Evolutionary conservation across 257 asterid genomes (phyloP), one percentile per base, ranked within the genome.

Genomic region (Salvia hispanica): DNA sequence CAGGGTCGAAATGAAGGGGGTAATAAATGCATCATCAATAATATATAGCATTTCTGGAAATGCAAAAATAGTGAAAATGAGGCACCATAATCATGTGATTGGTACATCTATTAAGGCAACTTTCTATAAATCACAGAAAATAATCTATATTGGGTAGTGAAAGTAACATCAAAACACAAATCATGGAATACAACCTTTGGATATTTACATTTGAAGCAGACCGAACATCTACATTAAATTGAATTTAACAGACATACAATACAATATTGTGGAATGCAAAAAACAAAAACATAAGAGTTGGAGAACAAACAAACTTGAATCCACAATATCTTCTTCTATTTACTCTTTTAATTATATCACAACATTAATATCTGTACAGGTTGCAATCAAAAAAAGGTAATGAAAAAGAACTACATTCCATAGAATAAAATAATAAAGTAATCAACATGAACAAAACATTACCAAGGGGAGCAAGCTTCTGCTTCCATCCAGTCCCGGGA

Each of bases 401-500:
- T 40, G 21, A 36, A 28, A 40, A 18, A 66, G 47, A 13, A 39
- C 25, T 46, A 54, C 15, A 33, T 28, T 65, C 4, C 8, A 33
- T 7, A 28, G 28, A 66, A 25, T 42, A 3, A 0, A 54, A 11
- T 50, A 65, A 53, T 5, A 7, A 0, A 1, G 0, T 10, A 59
- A 74, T 48, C 4, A 40, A 72, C n/a, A 36, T 6, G 56, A 55
- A 16, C 3, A 58, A 67, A 59, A 51, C 15, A 74, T 65, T 74
- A 91, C 99, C 99, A 72, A 94, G 95, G 43, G 95, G 90, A 53
- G 99, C 97, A 48, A 94, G 86, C 76, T 89, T 78, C 85, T 94
- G 99, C 81, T 88, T 94, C 96, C 99, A 86, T 13, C 99, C 97
- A 57, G 80, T 82, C 64, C 99, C 99, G 2, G 92, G 97, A 3